phyloP scores from a whole-genome alignment of 2,329 filamentous ascomycete species.

The Chaetomium sp. region DNA sequence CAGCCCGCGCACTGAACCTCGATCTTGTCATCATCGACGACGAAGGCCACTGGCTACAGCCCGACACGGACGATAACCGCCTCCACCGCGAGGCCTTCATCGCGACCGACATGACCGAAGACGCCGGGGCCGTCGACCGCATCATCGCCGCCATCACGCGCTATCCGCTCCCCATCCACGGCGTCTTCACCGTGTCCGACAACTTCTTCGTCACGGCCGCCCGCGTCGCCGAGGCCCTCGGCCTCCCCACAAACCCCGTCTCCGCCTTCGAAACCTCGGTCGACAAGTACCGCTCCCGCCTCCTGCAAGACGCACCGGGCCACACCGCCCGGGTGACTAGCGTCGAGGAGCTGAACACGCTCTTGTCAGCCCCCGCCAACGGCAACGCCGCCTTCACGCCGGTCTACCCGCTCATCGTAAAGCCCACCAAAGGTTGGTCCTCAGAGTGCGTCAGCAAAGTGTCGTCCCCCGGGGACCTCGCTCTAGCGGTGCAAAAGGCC shows the following conservation, averaged over 20 bases:
- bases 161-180: constrained; percentile 33
- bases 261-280: constrained; percentile 33
- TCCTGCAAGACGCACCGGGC: constrained; percentile 32
- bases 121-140: constrained; percentile 27
- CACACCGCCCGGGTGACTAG: constrained; percentile 29
- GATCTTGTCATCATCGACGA: constrained; percentile 35
- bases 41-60: constrained; percentile 34
- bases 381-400: constrained; percentile 23
- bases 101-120: constrained; percentile 35
- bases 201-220: constrained; percentile 35
- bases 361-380: constrained; percentile 8
- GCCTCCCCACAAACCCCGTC: constrained; percentile 29
- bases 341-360: constrained; percentile 29
- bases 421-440: constrained; percentile 36
- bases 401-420: constrained; percentile 33
- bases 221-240: constrained; percentile 26
- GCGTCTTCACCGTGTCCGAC: constrained; percentile 35
- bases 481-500: constrained; percentile 31
- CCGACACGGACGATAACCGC: constrained; percentile 29
- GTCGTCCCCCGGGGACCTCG: constrained; percentile 26
- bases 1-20: constrained; percentile 29
- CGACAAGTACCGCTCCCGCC: constrained; percentile 34
- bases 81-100: constrained; percentile 34
- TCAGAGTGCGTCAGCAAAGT: constrained; percentile 36
- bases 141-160: constrained; percentile 28